Evolutionary conservation across 148 eudicot species (phyloP).

Genomic region (Vaccinium darrowii): DNA sequence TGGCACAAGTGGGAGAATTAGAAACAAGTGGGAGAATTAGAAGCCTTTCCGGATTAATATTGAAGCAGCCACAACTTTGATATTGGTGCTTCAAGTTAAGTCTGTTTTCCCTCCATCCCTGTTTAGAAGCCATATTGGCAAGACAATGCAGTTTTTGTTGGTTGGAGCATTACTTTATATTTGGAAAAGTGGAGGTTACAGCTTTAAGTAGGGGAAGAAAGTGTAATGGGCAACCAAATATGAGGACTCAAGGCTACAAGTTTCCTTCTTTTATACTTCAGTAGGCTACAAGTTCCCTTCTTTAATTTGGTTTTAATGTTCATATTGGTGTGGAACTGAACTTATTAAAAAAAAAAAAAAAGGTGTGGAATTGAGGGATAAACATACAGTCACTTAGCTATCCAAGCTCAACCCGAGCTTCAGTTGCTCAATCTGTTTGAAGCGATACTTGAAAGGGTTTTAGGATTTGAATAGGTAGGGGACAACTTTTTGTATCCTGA

Average conservation of each 20-base stretch:
- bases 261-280: not conserved
- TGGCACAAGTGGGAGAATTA: not conserved
- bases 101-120: not conserved
- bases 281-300: not conserved
- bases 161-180: not conserved
- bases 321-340: not conserved
- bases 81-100: not conserved
- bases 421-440: not conserved
- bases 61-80: not conserved
- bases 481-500: not conserved
- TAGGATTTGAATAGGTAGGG: not conserved
- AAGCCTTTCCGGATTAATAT: not conserved
- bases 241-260: not conserved
- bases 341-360: no score
- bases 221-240: not conserved
- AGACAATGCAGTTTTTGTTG: not conserved
- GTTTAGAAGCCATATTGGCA: conserved; percentile 2
- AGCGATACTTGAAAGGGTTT: conserved; percentile 1
- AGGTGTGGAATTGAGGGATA: not conserved
- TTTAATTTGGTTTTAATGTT: not conserved
- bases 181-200: not conserved
- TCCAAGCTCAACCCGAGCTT: conserved; percentile 3
- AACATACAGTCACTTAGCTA: not conserved
- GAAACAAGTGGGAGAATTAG: not conserved
- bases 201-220: conserved; percentile 2